Evolutionary conservation across 2,329 filamentous ascomycete genomes (phyloP).

Genomic region (Pleoardoris graminearum): DNA sequence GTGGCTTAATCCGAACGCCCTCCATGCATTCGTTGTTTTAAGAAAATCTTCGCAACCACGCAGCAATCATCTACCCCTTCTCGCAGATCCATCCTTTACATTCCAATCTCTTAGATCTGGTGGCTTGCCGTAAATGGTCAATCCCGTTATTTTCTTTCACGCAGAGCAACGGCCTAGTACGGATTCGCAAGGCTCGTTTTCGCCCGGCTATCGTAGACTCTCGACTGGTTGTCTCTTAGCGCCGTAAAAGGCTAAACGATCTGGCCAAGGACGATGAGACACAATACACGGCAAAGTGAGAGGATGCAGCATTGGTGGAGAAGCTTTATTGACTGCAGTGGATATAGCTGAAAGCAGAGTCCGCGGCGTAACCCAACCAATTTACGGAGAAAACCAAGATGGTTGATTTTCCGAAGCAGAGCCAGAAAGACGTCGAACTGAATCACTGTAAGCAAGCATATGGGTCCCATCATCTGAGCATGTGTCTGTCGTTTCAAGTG

Average conservation of each 20-base stretch:
- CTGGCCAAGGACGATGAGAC: slow-evolving; percentile 60
- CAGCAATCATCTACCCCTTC: slow-evolving; percentile 13
- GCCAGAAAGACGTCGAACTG: slow-evolving; percentile 48
- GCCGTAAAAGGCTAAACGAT: slow-evolving; percentile 60
- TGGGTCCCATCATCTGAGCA: slow-evolving; percentile 13
- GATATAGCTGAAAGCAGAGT: neutral
- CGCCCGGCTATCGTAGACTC: neutral
- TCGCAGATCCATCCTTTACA: slow-evolving; percentile 10
- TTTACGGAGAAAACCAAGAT: slow-evolving; percentile 23
- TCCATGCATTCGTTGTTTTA: slow-evolving; percentile 5
- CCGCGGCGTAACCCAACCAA: slow-evolving; percentile 4
- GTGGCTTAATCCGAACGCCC: neutral
- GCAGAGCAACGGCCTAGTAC: neutral
- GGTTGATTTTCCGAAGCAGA: slow-evolving; percentile 37
- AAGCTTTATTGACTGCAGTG: neutral
- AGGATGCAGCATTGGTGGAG: slow-evolving; percentile 48
- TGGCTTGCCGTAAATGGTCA: too few relatives aligned
- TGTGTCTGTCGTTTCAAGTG: neutral
- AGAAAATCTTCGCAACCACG: slow-evolving; percentile 13
- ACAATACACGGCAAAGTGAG: slow-evolving; percentile 53
- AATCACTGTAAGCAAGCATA: slow-evolving; percentile 42
- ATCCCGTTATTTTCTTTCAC: too few relatives aligned
- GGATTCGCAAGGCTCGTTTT: slow-evolving; percentile 1
- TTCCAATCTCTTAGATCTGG: slow-evolving; percentile 13
- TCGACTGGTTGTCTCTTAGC: slow-evolving; percentile 52